Base-by-base conservation (phyloP, 2,329 filamentous ascomycete genomes). In the Aspergillus brasiliensis region DNA sequence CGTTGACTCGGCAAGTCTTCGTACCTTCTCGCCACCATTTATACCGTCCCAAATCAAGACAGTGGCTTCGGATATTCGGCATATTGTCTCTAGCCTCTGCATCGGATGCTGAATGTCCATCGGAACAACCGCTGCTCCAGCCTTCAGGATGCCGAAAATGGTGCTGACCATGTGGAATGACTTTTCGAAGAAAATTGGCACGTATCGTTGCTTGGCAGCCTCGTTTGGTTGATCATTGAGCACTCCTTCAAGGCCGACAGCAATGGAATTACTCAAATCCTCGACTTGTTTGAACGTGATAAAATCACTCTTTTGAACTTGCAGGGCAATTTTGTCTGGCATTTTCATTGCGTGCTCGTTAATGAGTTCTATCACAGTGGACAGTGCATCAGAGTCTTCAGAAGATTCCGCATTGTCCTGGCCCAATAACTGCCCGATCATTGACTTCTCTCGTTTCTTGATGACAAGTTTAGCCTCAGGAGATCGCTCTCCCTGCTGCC, bases 281-380 rank as follows among this genome's bases (percentile, higher is more conserved):
- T 56, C 47, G 5, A 59, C 46, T 40, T 59, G 31, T 15, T 19
- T 47, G 47, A 56, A 59, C 8, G 57, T 59, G 11, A 56, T 11
- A 46, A 51, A 56, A 15, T 51, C 17, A 4, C 37, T 56, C n/a
- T 28, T n/a, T 47, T 59, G 51, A 37, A 59, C 44, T 19, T 59
- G 57, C 1, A 59, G 23, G n/a, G 57, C 57, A 28, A 59, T 59
- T 27, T 59, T 59, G 2, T 59, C 19, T n/a, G 57, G 57, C 19
- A 38, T 44, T 5, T 21, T 25, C 11, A n/a, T 11, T 31, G 57
- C 47, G n/a, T 56, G 52, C 7, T 21, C 10, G 3, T 13, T 27
- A 27, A 59, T 51, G 13, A 56, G 46, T 2, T 59, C 38, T 10
- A 48, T 10, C 4, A 31, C 46, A 1, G 46, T 48, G 31, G 46